These are phyloP conservation scores for Myriosclerotinia duriaeana DNA, from an alignment of 2,329 filamentous ascomycete species.

Conservation along the genomic window DNA sequence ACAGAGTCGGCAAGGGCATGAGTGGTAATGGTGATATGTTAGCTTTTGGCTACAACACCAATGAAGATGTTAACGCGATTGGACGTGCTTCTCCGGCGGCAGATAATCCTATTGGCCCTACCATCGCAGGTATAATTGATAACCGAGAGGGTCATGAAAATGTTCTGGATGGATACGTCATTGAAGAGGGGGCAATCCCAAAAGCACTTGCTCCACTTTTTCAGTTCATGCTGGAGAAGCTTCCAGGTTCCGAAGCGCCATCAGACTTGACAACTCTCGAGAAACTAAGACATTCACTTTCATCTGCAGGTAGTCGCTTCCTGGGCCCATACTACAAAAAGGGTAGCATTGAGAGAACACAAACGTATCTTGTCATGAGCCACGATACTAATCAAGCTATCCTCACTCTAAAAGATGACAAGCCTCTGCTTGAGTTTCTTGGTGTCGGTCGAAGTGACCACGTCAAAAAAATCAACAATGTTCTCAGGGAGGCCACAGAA, in stretches of 20 bases:
- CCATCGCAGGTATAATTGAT: constrained; percentile 63
- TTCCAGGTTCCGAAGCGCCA: constrained; percentile 49
- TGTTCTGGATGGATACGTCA: constrained; percentile 60
- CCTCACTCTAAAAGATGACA: constrained; percentile 58
- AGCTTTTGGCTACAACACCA: constrained; percentile 63
- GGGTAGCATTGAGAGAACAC: constrained; percentile 59
- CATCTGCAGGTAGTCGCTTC: constrained; percentile 53
- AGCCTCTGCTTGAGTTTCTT: constrained; percentile 58
- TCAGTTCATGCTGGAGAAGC: constrained; percentile 55
- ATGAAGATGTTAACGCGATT: constrained; percentile 56
- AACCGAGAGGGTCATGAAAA: constrained; percentile 53
- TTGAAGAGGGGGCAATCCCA: constrained; percentile 63
- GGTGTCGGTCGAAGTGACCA: constrained; percentile 58
- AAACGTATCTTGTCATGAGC: constrained; percentile 57
- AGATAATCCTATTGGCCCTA: constrained; percentile 58
- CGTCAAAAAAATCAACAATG: constrained; percentile 51
- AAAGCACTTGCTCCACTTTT: constrained; percentile 56
- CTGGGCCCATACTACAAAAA: constrained; percentile 57
- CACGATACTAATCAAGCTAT: constrained; percentile 54
- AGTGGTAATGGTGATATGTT: constrained; percentile 67
- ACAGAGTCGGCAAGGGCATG: constrained; percentile 58
- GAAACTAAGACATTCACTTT: constrained; percentile 49
- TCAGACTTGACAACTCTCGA: constrained; percentile 44
- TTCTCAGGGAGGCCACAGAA: constrained; percentile 55
- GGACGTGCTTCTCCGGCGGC: constrained; percentile 51